Conservation (phyloP, 495 filamentous ascomycete species). For the Podospora didyma region DNA sequence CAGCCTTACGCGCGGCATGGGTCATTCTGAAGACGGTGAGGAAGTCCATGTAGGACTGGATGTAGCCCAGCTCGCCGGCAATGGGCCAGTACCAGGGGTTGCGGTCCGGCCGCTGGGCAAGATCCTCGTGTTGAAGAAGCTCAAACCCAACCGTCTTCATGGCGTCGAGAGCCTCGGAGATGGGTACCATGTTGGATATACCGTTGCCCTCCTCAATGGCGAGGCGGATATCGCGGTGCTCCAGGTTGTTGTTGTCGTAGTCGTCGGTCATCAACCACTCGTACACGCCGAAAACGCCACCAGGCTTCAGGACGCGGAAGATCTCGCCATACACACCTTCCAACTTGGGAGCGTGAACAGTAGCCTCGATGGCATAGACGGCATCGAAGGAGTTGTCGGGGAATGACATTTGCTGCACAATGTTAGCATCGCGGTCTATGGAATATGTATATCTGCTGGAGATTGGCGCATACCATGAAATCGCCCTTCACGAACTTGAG, state of each 20-base stretch:
- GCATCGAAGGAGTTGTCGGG: conserved; percentile 87
- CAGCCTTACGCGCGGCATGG: conserved; percentile 67
- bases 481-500: conserved; percentile 91
- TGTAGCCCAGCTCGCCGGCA: conserved; percentile 72
- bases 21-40: conserved; percentile 90
- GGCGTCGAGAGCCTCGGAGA: conserved; percentile 77
- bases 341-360: conserved; percentile 91
- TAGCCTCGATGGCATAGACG: conserved; percentile 98
- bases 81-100: conserved; percentile 97
- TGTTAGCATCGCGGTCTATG: conserved; percentile 7
- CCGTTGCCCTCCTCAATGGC: conserved; percentile 96
- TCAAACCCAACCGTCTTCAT: conserved; percentile 89
- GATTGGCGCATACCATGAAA: conserved; percentile 68
- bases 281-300: conserved; percentile 94
- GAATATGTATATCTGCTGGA: neutral
- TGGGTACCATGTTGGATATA: conserved; percentile 96
- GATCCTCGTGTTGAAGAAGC: conserved; percentile 80
- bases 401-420: conserved; percentile 87
- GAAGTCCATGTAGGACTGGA: conserved; percentile 74
- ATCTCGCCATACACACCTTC: conserved; percentile 94
- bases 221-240: conserved; percentile 86
- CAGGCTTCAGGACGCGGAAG: conserved; percentile 92
- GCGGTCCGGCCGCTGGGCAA: conserved; percentile 73
- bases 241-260: conserved; percentile 84
- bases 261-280: conserved; percentile 99